phyloP scores from a whole-genome alignment of 208 protist species.

The Leishmania major region DNA sequence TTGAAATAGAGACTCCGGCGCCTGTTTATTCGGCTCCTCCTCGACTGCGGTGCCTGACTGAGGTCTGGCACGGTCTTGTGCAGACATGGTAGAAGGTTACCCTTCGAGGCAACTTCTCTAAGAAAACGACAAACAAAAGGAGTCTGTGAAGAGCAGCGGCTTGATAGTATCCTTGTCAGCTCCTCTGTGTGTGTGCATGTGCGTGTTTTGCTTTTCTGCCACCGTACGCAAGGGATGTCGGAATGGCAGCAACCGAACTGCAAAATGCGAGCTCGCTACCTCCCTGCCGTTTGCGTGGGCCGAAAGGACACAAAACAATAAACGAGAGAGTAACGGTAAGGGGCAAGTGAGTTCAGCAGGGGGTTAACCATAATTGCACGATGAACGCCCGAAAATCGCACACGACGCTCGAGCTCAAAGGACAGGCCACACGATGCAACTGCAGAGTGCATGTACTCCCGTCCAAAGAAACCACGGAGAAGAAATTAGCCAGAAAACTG shows the following conservation, averaged over 20 bases:
- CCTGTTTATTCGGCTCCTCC: background rate
- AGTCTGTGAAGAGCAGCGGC: background rate
- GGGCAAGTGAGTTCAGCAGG: background rate
- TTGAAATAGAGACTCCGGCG: conserved; percentile 16
- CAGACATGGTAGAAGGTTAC: background rate
- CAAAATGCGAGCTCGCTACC: background rate
- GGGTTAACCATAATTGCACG: background rate
- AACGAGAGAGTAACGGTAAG: background rate
- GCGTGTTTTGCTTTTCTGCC: background rate
- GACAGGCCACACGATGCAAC: background rate
- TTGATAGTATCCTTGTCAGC: background rate
- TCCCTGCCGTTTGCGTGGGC: background rate
- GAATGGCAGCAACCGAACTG: background rate
- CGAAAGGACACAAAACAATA: background rate
- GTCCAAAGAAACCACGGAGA: background rate
- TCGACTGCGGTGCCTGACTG: background rate
- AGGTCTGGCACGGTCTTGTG: background rate
- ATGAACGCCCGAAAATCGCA: background rate
- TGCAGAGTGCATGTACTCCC: background rate
- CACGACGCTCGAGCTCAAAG: background rate
- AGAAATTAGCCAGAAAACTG: background rate
- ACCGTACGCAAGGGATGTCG: background rate
- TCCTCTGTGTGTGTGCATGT: background rate
- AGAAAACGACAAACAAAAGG: background rate
- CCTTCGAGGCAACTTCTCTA: background rate